phyloP scores from a whole-genome alignment of 139 green algal species.

The Picochlorum costavermella region DNA sequence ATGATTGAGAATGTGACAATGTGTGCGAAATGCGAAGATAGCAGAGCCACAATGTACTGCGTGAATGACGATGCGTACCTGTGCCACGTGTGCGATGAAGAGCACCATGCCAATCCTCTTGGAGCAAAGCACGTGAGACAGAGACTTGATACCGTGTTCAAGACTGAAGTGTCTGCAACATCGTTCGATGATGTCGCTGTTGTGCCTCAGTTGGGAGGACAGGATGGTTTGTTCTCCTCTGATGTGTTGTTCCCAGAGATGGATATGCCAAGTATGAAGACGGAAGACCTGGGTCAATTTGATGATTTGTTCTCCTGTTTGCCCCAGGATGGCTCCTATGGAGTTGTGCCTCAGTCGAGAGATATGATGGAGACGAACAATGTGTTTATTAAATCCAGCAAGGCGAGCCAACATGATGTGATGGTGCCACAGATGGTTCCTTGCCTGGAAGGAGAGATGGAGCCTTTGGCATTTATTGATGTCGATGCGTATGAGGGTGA shows the following conservation, averaged over 20 bases:
- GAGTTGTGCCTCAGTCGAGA: not conserved
- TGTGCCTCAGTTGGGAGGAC: slow-evolving; percentile 7
- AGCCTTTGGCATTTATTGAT: too few species aligned
- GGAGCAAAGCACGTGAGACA: too few species aligned
- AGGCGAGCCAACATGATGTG: too few species aligned
- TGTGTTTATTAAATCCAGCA: too few species aligned
- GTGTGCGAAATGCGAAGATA: slow-evolving; percentile 14
- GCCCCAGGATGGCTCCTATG: not conserved
- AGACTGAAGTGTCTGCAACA: not conserved
- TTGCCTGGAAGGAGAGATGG: too few species aligned
- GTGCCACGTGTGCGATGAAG: slow-evolving; percentile 22
- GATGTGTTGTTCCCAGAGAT: too few species aligned
- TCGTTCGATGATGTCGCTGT: slow-evolving; percentile 15
- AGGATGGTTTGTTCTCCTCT: not conserved
- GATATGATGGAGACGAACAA: too few species aligned
- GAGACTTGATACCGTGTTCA: slow-evolving; percentile 6
- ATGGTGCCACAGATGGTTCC: too few species aligned
- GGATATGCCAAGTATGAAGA: not conserved
- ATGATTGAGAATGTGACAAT: not conserved
- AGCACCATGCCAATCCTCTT: slow-evolving; percentile 4
- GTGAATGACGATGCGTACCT: slow-evolving; percentile 29
- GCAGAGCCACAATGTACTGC: slow-evolving; percentile 20
- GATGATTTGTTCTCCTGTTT: not conserved
- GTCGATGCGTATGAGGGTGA: too few species aligned
- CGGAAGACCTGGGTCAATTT: slow-evolving; percentile 1